A percentile compares a stretch with the other conserved stretches of the same genome.
Evolutionary conservation across 2,329 filamentous ascomycete species (phyloP).

Genomic region (Diaporthe longicolla): DNA sequence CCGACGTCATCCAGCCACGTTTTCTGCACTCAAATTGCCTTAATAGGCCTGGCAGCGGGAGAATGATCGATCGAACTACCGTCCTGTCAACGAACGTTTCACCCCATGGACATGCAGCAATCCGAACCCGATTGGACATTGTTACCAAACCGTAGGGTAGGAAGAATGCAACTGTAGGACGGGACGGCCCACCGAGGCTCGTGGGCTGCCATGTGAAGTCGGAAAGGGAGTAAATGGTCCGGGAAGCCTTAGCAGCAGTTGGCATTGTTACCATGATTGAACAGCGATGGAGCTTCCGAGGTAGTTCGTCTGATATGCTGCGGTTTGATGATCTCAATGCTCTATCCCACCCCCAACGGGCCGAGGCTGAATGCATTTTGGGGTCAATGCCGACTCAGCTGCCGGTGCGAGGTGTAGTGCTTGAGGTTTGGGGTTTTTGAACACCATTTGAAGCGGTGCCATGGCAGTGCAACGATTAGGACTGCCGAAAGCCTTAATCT

Average conservation of each 20-base stretch:
- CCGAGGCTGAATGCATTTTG: slow-evolving; percentile 1
- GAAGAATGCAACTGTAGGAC: slow-evolving; percentile 10
- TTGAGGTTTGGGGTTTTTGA: neutral
- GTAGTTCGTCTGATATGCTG: slow-evolving; percentile 4
- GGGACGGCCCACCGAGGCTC: slow-evolving; percentile 31
- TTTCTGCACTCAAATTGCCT: slow-evolving; percentile 9
- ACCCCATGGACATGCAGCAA: slow-evolving; percentile 1
- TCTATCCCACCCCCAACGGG: neutral
- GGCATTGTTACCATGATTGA: too few relatives aligned
- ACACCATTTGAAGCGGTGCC: neutral
- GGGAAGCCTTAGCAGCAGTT: neutral
- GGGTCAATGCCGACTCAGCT: neutral
- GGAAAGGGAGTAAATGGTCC: neutral
- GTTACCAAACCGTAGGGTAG: neutral
- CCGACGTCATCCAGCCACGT: slow-evolving; percentile 3
- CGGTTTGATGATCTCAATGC: neutral
- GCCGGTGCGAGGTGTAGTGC: neutral
- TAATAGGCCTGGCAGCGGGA: slow-evolving; percentile 21
- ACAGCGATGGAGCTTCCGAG: neutral
- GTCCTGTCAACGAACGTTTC: slow-evolving; percentile 10
- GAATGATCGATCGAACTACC: slow-evolving; percentile 21
- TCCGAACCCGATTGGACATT: neutral
- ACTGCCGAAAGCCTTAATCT: neutral
- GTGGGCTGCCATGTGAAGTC: slow-evolving; percentile 16
- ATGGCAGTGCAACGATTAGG: too few relatives aligned